Conservation (phyloP, 73 alveolate genomes). For the Paramecium primaurelia region DNA sequence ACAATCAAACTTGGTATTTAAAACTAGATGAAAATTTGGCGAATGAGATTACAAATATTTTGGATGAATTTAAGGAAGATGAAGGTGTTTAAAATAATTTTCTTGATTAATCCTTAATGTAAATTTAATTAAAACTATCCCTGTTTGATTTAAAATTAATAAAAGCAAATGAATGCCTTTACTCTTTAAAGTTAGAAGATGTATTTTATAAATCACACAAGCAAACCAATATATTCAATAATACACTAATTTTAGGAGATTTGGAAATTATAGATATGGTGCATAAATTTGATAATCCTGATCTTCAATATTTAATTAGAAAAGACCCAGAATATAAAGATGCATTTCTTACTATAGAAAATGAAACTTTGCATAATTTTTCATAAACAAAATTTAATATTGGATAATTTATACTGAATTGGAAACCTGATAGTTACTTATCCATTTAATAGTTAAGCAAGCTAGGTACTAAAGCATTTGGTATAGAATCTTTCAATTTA, state of each 20-base stretch:
- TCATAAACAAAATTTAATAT: background rate
- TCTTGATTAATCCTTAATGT: background rate
- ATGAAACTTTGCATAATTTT: background rate
- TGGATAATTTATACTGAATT: background rate
- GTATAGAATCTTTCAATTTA: background rate
- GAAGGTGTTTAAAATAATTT: background rate
- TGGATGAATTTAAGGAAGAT: constrained; percentile 6
- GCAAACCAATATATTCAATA: background rate
- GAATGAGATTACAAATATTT: background rate
- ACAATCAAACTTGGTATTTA: background rate
- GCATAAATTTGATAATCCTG: background rate
- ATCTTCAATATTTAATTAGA: background rate
- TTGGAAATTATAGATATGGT: background rate
- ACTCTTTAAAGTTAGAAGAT: background rate
- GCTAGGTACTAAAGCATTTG: background rate
- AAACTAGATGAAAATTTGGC: background rate
- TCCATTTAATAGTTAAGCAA: background rate
- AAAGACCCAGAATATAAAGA: background rate
- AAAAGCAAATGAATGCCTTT: background rate
- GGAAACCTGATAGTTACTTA: constrained; percentile 34
- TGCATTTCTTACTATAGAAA: background rate
- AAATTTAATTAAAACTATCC: background rate
- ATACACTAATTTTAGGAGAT: background rate
- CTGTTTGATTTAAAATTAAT: background rate
- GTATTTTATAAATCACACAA: background rate